Conservation (phyloP, 1,284 basidiomycete species). For the Tilletia walkeri region DNA sequence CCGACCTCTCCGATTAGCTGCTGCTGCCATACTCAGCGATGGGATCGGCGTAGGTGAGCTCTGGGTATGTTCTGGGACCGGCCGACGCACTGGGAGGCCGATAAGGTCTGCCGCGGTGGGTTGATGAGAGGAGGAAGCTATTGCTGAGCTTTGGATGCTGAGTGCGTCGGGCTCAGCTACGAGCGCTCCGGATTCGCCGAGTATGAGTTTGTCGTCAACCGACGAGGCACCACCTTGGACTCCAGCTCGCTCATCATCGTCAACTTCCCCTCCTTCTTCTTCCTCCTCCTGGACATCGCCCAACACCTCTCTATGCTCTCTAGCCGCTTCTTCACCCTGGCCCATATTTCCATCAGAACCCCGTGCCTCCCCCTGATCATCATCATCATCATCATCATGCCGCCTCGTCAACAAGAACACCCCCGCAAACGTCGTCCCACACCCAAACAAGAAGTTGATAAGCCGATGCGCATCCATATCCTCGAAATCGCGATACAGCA, state of each 20-base stretch:
- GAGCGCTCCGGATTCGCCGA: neutral
- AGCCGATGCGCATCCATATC: constrained; percentile 64
- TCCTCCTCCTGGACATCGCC: constrained; percentile 1
- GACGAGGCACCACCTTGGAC: no score
- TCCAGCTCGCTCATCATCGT: no score
- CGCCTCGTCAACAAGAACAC: constrained; percentile 64
- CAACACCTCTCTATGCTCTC: neutral
- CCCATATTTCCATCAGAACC: neutral
- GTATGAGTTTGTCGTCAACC: neutral
- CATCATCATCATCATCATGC: constrained; percentile 19
- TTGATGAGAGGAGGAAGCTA: neutral
- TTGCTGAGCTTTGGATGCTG: neutral
- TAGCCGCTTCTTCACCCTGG: neutral
- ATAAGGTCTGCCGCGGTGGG: neutral
- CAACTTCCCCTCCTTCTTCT: no score
- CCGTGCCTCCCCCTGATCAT: neutral
- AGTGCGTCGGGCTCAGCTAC: constrained; percentile 2
- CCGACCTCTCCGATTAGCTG: neutral
- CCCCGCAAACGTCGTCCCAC: constrained; percentile 75
- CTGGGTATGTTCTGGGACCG: constrained; percentile 1
- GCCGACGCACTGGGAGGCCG: neutral
- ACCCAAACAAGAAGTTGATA: constrained; percentile 81
- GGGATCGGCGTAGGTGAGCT: neutral
- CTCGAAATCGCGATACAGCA: constrained; percentile 89
- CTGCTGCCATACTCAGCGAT: neutral